phyloP scores from a whole-genome alignment of 148 eudicot species.

The Chenopodium quinoa region DNA sequence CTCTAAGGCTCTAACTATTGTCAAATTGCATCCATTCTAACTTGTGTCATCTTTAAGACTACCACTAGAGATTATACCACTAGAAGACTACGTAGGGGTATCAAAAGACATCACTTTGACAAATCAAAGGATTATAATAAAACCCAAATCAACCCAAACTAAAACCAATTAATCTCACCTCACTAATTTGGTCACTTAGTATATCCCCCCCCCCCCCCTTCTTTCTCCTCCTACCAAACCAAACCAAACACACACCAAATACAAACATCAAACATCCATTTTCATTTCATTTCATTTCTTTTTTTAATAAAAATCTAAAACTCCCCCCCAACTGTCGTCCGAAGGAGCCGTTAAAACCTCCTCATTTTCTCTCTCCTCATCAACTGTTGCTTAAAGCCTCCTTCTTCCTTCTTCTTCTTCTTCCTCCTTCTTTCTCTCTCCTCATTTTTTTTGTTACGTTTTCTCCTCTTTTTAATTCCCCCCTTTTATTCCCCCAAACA shows the following conservation, averaged over 20 bases:
- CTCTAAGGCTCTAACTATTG: too few relatives aligned
- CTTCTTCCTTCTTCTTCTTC: background rate
- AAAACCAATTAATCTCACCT: background rate
- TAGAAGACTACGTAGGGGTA: too few relatives aligned
- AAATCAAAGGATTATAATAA: background rate
- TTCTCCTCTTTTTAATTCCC: conserved; percentile 11
- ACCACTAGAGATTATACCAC: too few relatives aligned
- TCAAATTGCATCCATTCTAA: too few relatives aligned
- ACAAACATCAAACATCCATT: background rate
- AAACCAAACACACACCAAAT: background rate
- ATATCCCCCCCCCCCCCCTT: background rate
- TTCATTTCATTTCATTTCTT: too few relatives aligned
- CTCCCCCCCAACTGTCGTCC: conserved; percentile 26
- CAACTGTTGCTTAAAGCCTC: conserved; percentile 31
- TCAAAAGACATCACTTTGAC: background rate
- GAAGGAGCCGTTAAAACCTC: conserved; percentile 31
- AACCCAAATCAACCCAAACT: background rate
- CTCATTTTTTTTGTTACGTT: conserved; percentile 14
- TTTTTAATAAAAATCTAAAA: background rate
- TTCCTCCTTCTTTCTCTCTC: background rate
- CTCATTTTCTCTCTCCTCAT: background rate
- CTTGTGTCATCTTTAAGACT: too few relatives aligned
- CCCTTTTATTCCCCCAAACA: background rate
- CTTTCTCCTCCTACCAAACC: conserved; percentile 6
- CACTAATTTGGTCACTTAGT: background rate